These are phyloP conservation scores for Mrakia gelida DNA, from an alignment of 768 basidiomycete genomes.

Conservation along the genomic window DNA sequence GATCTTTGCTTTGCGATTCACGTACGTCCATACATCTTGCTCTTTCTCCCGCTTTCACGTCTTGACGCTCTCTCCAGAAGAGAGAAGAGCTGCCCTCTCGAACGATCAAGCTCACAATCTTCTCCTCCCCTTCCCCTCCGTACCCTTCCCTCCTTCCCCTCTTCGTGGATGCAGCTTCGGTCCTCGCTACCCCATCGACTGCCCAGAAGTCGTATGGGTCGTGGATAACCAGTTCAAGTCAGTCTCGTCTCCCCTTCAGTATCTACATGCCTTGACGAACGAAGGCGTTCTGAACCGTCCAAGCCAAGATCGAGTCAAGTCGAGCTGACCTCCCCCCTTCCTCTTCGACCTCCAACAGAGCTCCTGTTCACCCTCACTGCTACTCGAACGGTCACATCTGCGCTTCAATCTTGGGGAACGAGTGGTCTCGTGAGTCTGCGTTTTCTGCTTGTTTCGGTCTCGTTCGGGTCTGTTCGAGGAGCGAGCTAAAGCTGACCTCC, in stretches of 20 bases:
- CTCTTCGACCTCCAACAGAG: conserved; percentile 7
- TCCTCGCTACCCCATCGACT: conserved; percentile 65
- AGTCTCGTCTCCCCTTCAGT: conserved; percentile 67
- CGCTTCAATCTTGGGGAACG: conserved; percentile 79
- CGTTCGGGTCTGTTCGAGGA: no score
- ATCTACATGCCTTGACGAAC: neutral
- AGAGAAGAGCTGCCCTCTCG: neutral
- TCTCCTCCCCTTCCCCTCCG: no score
- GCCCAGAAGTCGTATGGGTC: conserved; percentile 64
- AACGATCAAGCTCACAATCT: neutral
- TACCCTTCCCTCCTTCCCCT: neutral
- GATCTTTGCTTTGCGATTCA: conserved; percentile 68
- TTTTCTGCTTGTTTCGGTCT: conserved; percentile 49
- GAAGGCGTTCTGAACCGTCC: neutral
- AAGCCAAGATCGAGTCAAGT: conserved; percentile 55
- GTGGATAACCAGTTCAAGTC: conserved; percentile 60
- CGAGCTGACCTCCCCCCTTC: conserved; percentile 8
- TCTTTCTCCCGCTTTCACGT: no score
- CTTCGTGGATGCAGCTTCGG: conserved; percentile 56
- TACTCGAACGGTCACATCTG: conserved; percentile 82
- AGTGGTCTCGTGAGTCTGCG: conserved; percentile 60
- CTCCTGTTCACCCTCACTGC: conserved; percentile 56
- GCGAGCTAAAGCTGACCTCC: conserved; percentile 21
- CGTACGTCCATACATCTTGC: neutral
- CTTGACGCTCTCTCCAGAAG: neutral